Evolutionary conservation across 495 filamentous ascomycete genomes (phyloP), one percentile per base, ranked within the genome.

Genomic region (Hypoxylon rickii): DNA sequence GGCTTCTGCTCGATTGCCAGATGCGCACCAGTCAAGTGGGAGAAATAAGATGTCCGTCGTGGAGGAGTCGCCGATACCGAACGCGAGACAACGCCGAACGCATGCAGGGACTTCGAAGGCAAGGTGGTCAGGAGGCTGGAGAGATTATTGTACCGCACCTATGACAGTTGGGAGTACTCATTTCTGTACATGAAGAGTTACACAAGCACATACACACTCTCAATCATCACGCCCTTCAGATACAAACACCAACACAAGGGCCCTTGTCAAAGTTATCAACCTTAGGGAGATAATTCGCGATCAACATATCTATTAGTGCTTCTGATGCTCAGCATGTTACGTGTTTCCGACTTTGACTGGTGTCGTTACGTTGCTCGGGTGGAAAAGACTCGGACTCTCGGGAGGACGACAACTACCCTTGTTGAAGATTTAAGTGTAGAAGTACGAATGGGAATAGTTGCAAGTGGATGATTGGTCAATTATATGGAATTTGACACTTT

Each of bases 371-470:
- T 43, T 39, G 36, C 32, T 20, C 37, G 24, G 40, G 16, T 55
- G 57, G 44, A 21, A 46, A 47, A 53, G 40, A 26, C 22, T 61
- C 50, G 57, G 57, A 24, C 24, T 61, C 45, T 61, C 57, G 40
- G 57, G 21, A 32, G 57, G 11, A n/a, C 29, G 20, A 22, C 40
- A 33, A 41, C 15, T n/a, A 20, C 41, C 48, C 26, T 11, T 7
- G 36, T 16, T 8, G 16, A 32, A 2, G 15, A 43, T 21, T 19
- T 31, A 45, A 43, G 45, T 26, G 36, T 31, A 44, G 18, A 47
- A 31, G 43, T n/a, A 19, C 6, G 3, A n/a, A n/a, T n/a, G n/a
- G n/a, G n/a, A n/a, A n/a, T n/a, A n/a, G n/a, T n/a, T n/a, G n/a
- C n/a, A n/a, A n/a, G n/a, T n/a, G 37, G 13, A 15, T 19, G 44